These are phyloP conservation scores for Oryza longistaminata DNA, from an alignment of 176 grass and related monocot species.

Conservation along the genomic window DNA sequence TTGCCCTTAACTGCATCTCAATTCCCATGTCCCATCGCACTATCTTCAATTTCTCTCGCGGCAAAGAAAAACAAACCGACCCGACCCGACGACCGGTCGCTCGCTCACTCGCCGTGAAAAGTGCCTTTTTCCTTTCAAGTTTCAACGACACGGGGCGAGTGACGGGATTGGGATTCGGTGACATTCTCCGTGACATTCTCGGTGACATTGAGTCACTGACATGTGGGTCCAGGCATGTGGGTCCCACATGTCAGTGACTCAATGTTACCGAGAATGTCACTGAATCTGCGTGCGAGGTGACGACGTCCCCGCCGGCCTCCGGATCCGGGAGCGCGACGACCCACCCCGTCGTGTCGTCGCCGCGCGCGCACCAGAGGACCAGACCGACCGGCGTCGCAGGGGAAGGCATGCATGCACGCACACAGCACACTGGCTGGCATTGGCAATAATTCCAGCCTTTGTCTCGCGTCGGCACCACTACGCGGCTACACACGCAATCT, in stretches of 20 bases:
- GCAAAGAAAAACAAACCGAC: not conserved
- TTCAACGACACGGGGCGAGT: no score
- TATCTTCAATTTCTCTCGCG: not conserved
- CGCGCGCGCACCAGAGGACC: not conserved
- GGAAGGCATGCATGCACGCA: slow-evolving; percentile 1
- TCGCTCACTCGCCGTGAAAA: not conserved
- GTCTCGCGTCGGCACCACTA: slow-evolving; percentile 9
- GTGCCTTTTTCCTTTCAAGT: no score
- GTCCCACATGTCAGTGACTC: no score
- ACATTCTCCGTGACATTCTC: no score
- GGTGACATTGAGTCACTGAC: no score
- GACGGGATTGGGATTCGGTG: no score
- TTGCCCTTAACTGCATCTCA: not conserved
- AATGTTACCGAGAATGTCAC: no score
- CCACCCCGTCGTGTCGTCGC: not conserved
- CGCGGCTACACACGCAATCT: not conserved
- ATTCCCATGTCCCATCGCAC: not conserved
- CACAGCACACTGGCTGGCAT: not conserved
- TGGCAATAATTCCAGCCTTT: slow-evolving; percentile 35
- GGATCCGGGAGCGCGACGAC: no score
- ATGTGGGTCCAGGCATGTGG: no score
- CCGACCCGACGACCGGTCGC: not conserved
- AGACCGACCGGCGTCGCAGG: not conserved
- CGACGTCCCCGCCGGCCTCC: not conserved
- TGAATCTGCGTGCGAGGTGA: no score